Evolutionary conservation across 2,329 filamentous ascomycete species (phyloP), one percentile per base, ranked within the genome.

Genomic region (Hymenoscyphus infarciens): DNA sequence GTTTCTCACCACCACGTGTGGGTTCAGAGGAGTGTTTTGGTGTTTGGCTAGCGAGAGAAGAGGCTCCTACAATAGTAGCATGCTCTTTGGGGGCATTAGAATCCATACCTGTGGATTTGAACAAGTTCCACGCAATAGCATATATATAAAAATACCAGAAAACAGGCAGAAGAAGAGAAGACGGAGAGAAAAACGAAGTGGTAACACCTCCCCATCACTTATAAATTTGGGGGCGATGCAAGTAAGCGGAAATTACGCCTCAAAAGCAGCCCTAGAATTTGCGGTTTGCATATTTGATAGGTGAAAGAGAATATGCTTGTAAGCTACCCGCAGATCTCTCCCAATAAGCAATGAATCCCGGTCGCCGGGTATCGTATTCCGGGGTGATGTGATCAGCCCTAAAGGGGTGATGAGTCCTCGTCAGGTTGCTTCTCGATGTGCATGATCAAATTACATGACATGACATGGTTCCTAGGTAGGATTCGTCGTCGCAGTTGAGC

Each of bases 191-290:
- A 52, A 52, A 52, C 11, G 45, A 25, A 8, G 19, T 60, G 15
- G 42, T 60, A 59, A 52, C 67, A 64, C n/a, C 4, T 49, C 42
- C 16, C n/a, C 6, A 22, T 22, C 6, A 22, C 5, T 22, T 19
- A 49, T 52, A 13, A 22, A 52, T 27, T 52, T 52, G 45, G 45
- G 45, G 45, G 45, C 45, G 45, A 52, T 25, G 19, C 45, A 25
- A 27, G 45, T 52, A 25, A 52, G 45, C 45, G 45, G 45, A 52
- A 22, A 52, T 52, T 52, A 13, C 42, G 19, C 7, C 42, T 10
- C 8, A 52, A 22, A 52, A 25, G 45, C 19, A 52, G 45, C 45
- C 19, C 19, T 4, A 22, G n/a, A 52, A 25, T n/a, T 52, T n/a
- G 45, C 22, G 22, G 25, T 13, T 4, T 10, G 3, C 45, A 5